Base-by-base conservation (phyloP, 768 basidiomycete genomes). In the Russula griseocarnosa region DNA sequence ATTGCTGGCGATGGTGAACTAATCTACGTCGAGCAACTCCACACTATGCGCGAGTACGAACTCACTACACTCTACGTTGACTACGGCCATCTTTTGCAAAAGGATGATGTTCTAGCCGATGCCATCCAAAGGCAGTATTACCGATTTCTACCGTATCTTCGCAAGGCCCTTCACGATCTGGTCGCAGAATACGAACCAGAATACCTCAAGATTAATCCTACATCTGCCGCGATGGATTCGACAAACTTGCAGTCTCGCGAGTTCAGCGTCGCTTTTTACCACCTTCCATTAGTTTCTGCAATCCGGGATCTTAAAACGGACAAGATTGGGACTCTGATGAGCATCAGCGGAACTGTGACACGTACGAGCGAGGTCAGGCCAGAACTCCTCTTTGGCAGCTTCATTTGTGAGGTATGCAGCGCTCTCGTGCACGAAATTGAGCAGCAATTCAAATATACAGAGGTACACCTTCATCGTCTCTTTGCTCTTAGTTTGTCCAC, bases 371-470 rank as follows among this genome's bases (percentile, higher is more conserved):
- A 99, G 78, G 97, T 99, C 51, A 81, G 97, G 34, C 97, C 97
- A 2, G 97, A 98, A 75, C 76, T 99, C 55, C 79, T 98, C 22
- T 94, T 83, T 70, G 97, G 96, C 22, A 94, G 91, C 63, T 99
- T 97, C 73, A 85, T 88, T 53, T 99, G 97, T 70, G 89, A 92
- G 74, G 82, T 88, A 49, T 99, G 97, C 72, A 82, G 84, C 52
- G 92, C 90, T 34, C 78, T 88, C 13, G 88, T 98, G 28, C 84
- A 88, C 60, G 96, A 98, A 71, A 87, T 99, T 54, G 97, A 99
- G 73, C 97, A 99, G 73, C 97, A 99, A 73, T 99, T 99, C 83
- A 99, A 98, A 73, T 98, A 98, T 73, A 99, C 97, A 22, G 97
- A 98, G 80, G 94, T 94, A 68, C 55, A 71, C 58, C 22, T 24